These are phyloP conservation scores for Vigna angularis DNA, from an alignment of 306 rosid genomes.

Conservation along the genomic window DNA sequence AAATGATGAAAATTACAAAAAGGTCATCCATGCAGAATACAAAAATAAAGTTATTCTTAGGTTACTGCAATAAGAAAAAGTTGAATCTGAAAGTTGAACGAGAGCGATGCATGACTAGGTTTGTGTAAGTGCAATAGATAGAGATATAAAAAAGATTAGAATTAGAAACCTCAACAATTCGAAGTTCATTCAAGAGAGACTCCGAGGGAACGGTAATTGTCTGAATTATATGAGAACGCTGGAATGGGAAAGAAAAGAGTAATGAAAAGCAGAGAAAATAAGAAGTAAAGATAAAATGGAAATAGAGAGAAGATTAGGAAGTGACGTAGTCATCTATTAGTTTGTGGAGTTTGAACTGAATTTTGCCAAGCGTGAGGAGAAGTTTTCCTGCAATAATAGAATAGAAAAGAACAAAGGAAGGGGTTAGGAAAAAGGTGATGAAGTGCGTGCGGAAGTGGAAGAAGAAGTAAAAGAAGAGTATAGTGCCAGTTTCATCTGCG, in stretches of 20 bases:
- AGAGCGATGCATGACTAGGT: not conserved
- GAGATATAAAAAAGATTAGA: slow-evolving; percentile 14
- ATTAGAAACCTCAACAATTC: slow-evolving; percentile 82
- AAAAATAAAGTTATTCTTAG: too few species aligned
- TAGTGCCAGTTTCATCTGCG: slow-evolving; percentile 87
- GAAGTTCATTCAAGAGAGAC: slow-evolving; percentile 95
- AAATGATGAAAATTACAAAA: slow-evolving; percentile 30
- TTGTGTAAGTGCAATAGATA: not conserved
- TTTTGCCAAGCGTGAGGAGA: slow-evolving; percentile 79
- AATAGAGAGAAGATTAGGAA: slow-evolving; percentile 19
- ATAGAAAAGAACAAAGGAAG: not conserved
- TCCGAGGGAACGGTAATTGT: slow-evolving; percentile 93
- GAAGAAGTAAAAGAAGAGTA: not conserved
- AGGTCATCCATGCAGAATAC: slow-evolving; percentile 18
- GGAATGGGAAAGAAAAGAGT: slow-evolving; percentile 48
- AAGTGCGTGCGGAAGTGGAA: not conserved
- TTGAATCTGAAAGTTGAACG: slow-evolving; percentile 24
- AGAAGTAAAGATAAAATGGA: not conserved
- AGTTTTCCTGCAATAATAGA: slow-evolving; percentile 66
- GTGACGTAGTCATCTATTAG: slow-evolving; percentile 84
- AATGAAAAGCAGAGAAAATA: slow-evolving; percentile 28
- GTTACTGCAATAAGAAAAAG: not conserved
- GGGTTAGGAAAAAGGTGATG: not conserved
- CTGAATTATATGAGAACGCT: slow-evolving; percentile 91
- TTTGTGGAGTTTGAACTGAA: slow-evolving; percentile 83